Percentiles rank a stretch among this genome's conserved stretches.
Evolutionary conservation across 1,284 basidiomycete species (phyloP).

Genomic region (Ganoderma lucidum): DNA sequence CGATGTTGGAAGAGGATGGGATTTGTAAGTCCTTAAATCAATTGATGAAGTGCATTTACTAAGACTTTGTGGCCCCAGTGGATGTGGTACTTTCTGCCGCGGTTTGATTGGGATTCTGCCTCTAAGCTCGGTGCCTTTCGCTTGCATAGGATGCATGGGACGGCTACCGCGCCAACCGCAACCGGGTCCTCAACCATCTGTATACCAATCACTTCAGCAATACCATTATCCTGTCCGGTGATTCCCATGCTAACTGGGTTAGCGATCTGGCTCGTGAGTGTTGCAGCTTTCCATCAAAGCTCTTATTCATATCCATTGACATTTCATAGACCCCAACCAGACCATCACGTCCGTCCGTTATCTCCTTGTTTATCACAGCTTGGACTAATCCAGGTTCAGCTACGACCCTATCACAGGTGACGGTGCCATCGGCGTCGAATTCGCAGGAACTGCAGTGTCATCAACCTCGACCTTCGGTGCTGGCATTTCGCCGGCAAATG

Average conservation of each 20-base stretch:
- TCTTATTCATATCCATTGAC: not conserved
- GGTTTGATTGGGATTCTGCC: not conserved
- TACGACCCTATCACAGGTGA: slow-evolving; percentile 62
- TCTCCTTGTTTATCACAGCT: not conserved
- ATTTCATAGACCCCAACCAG: slow-evolving; percentile 53
- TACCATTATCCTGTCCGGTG: slow-evolving; percentile 66
- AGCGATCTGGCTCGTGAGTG: slow-evolving; percentile 61
- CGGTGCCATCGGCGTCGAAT: slow-evolving; percentile 70
- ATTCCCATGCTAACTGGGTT: slow-evolving; percentile 73
- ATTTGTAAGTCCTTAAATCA: slow-evolving; percentile 43
- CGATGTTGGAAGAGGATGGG: slow-evolving; percentile 52
- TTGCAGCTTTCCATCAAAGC: not conserved
- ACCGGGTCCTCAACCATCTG: slow-evolving; percentile 62
- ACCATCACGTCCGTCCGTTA: slow-evolving; percentile 48
- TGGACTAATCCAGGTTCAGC: slow-evolving; percentile 36
- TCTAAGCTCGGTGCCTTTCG: not conserved
- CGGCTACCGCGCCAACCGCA: slow-evolving; percentile 66
- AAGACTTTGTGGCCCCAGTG: slow-evolving; percentile 22
- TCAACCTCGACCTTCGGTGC: slow-evolving; percentile 60
- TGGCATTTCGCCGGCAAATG: slow-evolving; percentile 48
- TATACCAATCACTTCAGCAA: slow-evolving; percentile 63
- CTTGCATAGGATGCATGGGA: slow-evolving; percentile 65
- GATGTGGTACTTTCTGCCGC: slow-evolving; percentile 30
- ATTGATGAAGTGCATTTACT: not conserved
- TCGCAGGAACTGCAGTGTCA: slow-evolving; percentile 72